phyloP scores from a whole-genome alignment of 257 asterid species.

The Nicotiana tabacum region DNA sequence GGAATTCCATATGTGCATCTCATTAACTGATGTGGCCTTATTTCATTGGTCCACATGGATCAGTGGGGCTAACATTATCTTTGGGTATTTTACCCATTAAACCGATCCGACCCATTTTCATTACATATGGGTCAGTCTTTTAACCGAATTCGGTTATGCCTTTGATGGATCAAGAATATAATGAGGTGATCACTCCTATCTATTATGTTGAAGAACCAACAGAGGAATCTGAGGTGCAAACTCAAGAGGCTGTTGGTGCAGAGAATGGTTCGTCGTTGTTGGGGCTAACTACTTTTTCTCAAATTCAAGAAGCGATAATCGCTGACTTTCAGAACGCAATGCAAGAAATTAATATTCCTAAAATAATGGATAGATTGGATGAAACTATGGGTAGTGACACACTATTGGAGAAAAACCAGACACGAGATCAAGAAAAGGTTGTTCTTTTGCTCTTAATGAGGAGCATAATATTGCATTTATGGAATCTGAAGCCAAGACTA shows the following conservation, averaged over 20 bases:
- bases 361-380: neutral
- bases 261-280: no score
- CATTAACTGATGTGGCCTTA: no score
- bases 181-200: neutral
- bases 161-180: neutral
- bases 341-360: neutral
- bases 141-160: neutral
- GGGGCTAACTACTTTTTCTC: neutral
- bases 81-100: no score
- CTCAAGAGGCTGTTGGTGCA: no score
- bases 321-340: neutral
- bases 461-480: no score
- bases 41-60: no score
- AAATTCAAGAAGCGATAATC: neutral
- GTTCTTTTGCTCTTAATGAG: no score
- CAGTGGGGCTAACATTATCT: no score
- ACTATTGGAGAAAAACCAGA: neutral
- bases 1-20: no score
- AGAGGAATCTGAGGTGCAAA: neutral
- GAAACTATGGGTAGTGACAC: neutral
- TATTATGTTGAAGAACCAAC: neutral
- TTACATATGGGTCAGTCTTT: no score
- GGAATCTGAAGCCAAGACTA: no score
- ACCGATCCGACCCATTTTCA: no score
- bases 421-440: neutral